Base-by-base conservation (phyloP, 345 rosid species). In the Cochlearia excelsa region DNA sequence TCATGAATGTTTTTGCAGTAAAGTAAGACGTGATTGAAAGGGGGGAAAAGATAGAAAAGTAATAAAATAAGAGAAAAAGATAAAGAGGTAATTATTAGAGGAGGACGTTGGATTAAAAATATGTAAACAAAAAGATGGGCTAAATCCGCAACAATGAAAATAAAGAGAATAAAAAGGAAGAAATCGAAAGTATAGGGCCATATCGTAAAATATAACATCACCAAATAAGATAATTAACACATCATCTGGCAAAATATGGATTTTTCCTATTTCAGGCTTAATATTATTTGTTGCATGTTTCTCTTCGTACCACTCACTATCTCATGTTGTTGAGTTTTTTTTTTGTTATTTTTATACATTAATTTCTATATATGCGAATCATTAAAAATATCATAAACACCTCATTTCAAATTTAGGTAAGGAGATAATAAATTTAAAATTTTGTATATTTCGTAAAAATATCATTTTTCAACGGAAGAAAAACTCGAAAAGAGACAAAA, bases 301-400 rank as follows among this genome's bases (percentile, higher is more conserved):
- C 55, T 30, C 4, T 52, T 50, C n/a, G 30, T 34, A 58, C 66
- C 58, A 51, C 57, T 50, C 59, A 43, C 66, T 38, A 46, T 61
- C 46, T 61, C 62, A 68, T 53, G 55, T 54, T 69, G 50, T 27
- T 46, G 56, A 56, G 61, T 68, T 61, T 68, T 61, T 2, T 54
- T 33, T 2, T 33, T 16, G 23, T 16, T 50, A 53, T 46, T 31
- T 69, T 31, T 6, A 61, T 41, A 61, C 39, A 54, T 45, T 6
- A 35, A 2, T 35, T 45, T 59, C 66, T 59, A 23, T 23, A 8
- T n/a, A 46, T 40, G 51, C 26, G 44, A 38, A 54, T 59, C 41
- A 46, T 59, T 54, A 41, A 34, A 8, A 33, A 7, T 66, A 29
- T 23, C 51, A 47, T 16, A 29, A 7, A 35, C 38, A 54, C 37